A percentile compares a stretch with the other conserved stretches of the same genome.
These are phyloP conservation scores for Ogataea ganodermae DNA, from an alignment of 805 yeast genomes.

Conservation along the genomic window DNA sequence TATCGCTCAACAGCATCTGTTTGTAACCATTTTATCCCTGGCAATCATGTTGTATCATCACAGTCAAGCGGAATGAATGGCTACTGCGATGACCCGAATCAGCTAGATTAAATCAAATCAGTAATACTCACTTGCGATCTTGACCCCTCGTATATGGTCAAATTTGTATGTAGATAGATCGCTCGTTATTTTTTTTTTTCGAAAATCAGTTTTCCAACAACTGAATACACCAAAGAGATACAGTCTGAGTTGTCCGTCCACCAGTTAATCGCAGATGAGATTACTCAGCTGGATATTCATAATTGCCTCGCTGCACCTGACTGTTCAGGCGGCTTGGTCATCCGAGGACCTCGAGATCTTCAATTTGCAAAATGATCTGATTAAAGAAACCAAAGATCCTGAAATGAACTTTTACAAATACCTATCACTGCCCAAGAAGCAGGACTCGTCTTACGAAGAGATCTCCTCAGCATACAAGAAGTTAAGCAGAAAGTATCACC, in stretches of 20 bases:
- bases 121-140: too few species aligned
- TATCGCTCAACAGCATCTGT: too few species aligned
- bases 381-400: constrained; percentile 47
- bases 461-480: constrained; percentile 69
- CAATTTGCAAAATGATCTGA: constrained; percentile 61
- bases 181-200: neutral
- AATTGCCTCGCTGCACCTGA: constrained; percentile 4
- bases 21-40: too few species aligned
- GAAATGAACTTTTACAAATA: constrained; percentile 69
- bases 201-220: neutral
- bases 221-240: too few species aligned
- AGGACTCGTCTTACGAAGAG: constrained; percentile 50
- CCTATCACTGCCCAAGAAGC: constrained; percentile 48
- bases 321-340: constrained; percentile 23
- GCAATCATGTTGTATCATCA: too few species aligned
- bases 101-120: too few species aligned
- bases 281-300: constrained; percentile 13
- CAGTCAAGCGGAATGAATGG: too few species aligned
- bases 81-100: too few species aligned
- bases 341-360: constrained; percentile 81
- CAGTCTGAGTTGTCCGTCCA: too few species aligned
- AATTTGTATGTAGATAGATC: too few species aligned
- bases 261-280: constrained; percentile 10
- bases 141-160: too few species aligned
- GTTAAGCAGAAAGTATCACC: constrained; percentile 74